phyloP scores from a whole-genome alignment of 345 rosid species.

The Nephelium lappaceum region DNA sequence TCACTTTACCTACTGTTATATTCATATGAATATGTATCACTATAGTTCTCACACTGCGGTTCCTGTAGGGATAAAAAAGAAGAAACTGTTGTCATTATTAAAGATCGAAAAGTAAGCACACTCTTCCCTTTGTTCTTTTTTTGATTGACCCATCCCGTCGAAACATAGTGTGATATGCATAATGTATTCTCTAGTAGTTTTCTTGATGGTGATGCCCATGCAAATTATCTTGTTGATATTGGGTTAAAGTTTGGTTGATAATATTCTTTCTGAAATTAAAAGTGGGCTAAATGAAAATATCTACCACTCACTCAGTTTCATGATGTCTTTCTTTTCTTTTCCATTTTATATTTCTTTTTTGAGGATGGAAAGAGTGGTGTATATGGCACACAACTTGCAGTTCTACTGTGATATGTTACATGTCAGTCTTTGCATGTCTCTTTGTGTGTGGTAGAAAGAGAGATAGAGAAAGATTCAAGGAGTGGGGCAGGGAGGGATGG shows the following conservation, averaged over 20 bases:
- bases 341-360: background rate
- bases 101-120: conserved; percentile 69
- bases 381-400: background rate
- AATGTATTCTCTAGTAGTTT: background rate
- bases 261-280: background rate
- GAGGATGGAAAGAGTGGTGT: background rate
- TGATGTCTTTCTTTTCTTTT: background rate
- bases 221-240: conserved; percentile 1
- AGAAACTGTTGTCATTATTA: conserved; percentile 45
- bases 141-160: background rate
- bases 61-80: conserved; percentile 53
- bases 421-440: background rate
- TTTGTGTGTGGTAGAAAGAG: background rate
- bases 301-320: background rate
- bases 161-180: background rate
- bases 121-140: conserved; percentile 6
- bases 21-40: background rate
- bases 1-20: background rate
- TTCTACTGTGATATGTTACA: background rate
- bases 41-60: conserved; percentile 14
- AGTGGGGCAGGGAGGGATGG: background rate
- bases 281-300: background rate
- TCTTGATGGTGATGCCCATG: background rate
- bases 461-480: background rate
- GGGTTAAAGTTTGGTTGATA: background rate